Conservation (phyloP, 345 rosid genomes). For the Gossypium stocksii region DNA sequence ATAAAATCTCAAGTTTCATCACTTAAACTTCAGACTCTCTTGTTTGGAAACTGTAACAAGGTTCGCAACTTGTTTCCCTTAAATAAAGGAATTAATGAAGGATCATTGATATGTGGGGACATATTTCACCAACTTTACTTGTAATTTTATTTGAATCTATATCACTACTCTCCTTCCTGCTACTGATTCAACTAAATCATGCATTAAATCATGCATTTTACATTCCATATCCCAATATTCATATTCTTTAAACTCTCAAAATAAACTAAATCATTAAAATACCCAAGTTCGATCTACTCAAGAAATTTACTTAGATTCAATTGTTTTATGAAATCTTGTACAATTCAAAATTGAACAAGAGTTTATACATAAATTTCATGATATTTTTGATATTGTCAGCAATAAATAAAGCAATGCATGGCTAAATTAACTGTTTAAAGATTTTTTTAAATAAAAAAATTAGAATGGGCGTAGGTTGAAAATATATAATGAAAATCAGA, state of each 20-base stretch:
- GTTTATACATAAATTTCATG: neutral
- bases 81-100: neutral
- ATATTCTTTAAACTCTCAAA: neutral
- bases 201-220: neutral
- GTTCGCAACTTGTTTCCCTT: too few species aligned
- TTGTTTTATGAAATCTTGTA: neutral
- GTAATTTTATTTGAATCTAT: neutral
- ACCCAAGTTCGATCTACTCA: neutral
- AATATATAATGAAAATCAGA: too few species aligned
- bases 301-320: too few species aligned
- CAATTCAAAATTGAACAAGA: neutral
- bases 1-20: neutral
- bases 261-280: neutral
- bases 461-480: too few species aligned
- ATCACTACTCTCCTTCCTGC: neutral
- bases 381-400: neutral
- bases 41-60: neutral
- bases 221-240: neutral
- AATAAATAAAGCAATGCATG: neutral
- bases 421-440: too few species aligned
- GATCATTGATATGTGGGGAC: neutral
- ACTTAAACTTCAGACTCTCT: neutral
- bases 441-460: too few species aligned
- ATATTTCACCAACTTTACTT: neutral
- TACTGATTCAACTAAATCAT: neutral